phyloP scores from a whole-genome alignment of 495 filamentous ascomycete species.

The Podospora sp. region DNA sequence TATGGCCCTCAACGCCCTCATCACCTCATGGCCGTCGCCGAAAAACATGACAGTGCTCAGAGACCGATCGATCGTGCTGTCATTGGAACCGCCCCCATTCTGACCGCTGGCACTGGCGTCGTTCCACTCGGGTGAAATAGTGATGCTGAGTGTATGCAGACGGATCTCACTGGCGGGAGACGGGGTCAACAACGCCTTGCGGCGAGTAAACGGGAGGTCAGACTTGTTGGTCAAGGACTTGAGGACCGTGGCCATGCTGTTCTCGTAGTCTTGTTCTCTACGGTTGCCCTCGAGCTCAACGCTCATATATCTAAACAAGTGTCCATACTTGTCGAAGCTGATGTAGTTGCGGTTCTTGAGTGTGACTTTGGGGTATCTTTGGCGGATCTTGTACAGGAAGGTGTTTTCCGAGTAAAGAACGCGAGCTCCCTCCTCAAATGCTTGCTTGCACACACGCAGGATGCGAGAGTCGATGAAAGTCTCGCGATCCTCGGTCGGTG shows the following conservation, averaged over 20 bases:
- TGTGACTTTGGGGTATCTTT: no score
- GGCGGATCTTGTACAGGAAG: slow-evolving; percentile 44
- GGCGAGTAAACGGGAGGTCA: background rate
- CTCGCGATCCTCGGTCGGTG: background rate
- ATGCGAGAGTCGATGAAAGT: slow-evolving; percentile 34
- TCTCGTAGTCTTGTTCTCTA: slow-evolving; percentile 25
- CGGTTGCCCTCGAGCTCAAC: slow-evolving; percentile 43
- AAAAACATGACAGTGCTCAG: slow-evolving; percentile 33
- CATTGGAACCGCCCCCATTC: background rate
- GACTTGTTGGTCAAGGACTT: slow-evolving; percentile 11
- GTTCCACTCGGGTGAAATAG: background rate
- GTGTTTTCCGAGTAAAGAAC: slow-evolving; percentile 47
- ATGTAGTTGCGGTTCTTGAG: no score
- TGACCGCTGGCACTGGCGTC: background rate
- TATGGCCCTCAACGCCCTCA: slow-evolving; percentile 27
- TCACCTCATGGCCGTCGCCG: background rate
- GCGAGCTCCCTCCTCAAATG: slow-evolving; percentile 32
- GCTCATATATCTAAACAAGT: slow-evolving; percentile 41
- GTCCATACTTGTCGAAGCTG: slow-evolving; percentile 38
- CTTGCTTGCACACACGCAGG: slow-evolving; percentile 33
- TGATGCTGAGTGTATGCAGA: slow-evolving; percentile 41
- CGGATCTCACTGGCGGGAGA: slow-evolving; percentile 15
- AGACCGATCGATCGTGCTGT: slow-evolving; percentile 9
- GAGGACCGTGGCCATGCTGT: slow-evolving; percentile 28
- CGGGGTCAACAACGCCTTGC: background rate